Evolutionary conservation across 2,329 filamentous ascomycete species (phyloP).

Genomic region (Nemania bipapillata): DNA sequence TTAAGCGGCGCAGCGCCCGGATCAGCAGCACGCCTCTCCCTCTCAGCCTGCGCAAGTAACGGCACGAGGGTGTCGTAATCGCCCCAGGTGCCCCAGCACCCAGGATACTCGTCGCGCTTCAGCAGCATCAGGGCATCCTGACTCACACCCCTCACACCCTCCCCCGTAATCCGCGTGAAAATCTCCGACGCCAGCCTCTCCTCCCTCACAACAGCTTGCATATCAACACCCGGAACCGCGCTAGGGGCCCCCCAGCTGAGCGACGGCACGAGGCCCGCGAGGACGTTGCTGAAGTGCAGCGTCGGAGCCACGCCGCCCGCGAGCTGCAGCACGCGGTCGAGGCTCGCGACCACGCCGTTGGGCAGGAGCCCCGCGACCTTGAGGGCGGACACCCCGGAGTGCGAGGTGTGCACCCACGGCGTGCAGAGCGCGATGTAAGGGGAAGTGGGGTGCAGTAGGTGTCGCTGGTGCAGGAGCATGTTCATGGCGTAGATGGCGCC

Average conservation of each 20-base stretch:
- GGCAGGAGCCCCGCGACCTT: slow-evolving; percentile 35
- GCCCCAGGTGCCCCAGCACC: slow-evolving; percentile 39
- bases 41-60: slow-evolving; percentile 36
- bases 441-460: slow-evolving; percentile 40
- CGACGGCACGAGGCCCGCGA: slow-evolving; percentile 27
- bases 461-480: slow-evolving; percentile 41
- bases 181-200: slow-evolving; percentile 28
- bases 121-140: slow-evolving; percentile 41
- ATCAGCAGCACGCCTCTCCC: neutral
- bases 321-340: slow-evolving; percentile 31
- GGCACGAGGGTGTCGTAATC: slow-evolving; percentile 42
- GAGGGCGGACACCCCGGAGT: slow-evolving; percentile 36
- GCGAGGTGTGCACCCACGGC: slow-evolving; percentile 42
- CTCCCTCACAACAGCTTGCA: slow-evolving; percentile 34
- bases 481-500: slow-evolving; percentile 44
- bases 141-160: slow-evolving; percentile 36
- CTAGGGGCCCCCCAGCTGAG: slow-evolving; percentile 12
- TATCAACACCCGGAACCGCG: slow-evolving; percentile 32
- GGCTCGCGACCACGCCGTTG: slow-evolving; percentile 34
- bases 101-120: slow-evolving; percentile 36
- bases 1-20: slow-evolving; percentile 14
- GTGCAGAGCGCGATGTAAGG: slow-evolving; percentile 43
- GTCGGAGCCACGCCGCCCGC: slow-evolving; percentile 27
- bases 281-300: slow-evolving; percentile 32
- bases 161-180: slow-evolving; percentile 22